phyloP scores from a whole-genome alignment of 441 rosid species.

The Syzygium malaccense region DNA sequence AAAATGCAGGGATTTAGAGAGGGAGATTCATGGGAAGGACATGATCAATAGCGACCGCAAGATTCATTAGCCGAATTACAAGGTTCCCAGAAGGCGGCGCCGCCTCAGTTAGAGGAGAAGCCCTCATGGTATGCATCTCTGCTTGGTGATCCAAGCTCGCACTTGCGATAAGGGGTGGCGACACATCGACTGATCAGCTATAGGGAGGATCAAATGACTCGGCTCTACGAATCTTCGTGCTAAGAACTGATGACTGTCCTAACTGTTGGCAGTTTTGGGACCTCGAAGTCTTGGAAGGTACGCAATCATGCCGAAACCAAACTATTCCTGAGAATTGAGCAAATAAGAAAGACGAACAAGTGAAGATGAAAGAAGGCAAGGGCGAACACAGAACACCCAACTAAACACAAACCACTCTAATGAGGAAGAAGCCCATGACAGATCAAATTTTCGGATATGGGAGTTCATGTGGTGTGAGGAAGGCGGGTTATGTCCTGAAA shows the following conservation, averaged over 20 bases:
- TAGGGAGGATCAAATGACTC: not conserved
- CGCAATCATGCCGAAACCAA: not conserved
- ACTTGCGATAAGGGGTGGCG: not conserved
- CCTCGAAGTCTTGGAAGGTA: not conserved
- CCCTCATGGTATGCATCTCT: not conserved
- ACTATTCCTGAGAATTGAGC: not conserved
- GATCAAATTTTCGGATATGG: not conserved
- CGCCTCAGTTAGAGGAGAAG: not conserved
- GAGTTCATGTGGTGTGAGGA: not conserved
- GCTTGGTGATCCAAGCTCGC: not conserved
- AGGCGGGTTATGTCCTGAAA: constrained; percentile 46
- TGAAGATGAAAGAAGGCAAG: not conserved
- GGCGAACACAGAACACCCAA: not conserved
- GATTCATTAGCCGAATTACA: no score
- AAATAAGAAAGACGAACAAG: not conserved
- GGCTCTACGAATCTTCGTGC: not conserved
- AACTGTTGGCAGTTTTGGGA: not conserved
- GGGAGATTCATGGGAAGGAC: not conserved
- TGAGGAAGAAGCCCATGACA: not conserved
- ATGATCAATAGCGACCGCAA: not conserved
- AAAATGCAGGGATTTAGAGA: not conserved
- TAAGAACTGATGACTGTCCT: not conserved
- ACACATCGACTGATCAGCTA: not conserved
- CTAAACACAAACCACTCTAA: not conserved
- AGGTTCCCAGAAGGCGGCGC: not conserved